Base-by-base conservation (phyloP, 1,284 basidiomycete genomes). In the Ustilago shanxiensis region DNA sequence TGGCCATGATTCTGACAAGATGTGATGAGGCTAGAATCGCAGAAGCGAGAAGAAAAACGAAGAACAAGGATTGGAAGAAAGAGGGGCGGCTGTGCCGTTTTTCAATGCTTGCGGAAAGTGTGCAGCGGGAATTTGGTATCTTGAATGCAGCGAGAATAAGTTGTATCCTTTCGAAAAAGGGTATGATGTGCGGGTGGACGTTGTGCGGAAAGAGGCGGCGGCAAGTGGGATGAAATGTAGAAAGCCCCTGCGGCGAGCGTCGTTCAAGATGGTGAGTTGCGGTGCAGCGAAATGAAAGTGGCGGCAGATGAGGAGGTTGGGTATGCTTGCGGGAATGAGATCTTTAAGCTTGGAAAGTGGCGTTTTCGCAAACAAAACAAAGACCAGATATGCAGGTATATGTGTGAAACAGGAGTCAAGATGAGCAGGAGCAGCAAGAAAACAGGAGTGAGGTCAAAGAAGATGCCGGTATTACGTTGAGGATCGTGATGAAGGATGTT, bases 381-480 rank as follows among this genome's bases (percentile, higher is more conserved):
- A 44, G 44, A 28, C 44, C 28, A 29, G 47, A 16, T 14, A 26
- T 67, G 64, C 62, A 66, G 56, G 52, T 74, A 55, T 62, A 65
- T 69, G 60, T 52, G 56, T 35, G 47, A 45, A 52, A 60, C 50
- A 66, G 66, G 62, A 65, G 61, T 31, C 51, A 20, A 26, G 20
- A n/a, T n/a, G 39, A 49, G 53, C 16, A 59, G 57, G 28, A 24
- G 47, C 24, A 28, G 24, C 47, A 24, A 24, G 26, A 26, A n/a
- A 29, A 18, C 5, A 29, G 26, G 49, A 51, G 45, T n/a, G 22
- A 20, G n/a, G 44, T 33, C 18, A 9, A 35, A 35, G 55, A 31
- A n/a, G 31, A 28, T 39, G 54, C 16, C 41, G 26, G 26, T 26
- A 13, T 5, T 41, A 24, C n/a, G 60, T 60, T 58, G 55, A 63